These are phyloP conservation scores for Sporothrix variecibatus DNA, from an alignment of 2,329 filamentous ascomycete species.

Conservation along the genomic window DNA sequence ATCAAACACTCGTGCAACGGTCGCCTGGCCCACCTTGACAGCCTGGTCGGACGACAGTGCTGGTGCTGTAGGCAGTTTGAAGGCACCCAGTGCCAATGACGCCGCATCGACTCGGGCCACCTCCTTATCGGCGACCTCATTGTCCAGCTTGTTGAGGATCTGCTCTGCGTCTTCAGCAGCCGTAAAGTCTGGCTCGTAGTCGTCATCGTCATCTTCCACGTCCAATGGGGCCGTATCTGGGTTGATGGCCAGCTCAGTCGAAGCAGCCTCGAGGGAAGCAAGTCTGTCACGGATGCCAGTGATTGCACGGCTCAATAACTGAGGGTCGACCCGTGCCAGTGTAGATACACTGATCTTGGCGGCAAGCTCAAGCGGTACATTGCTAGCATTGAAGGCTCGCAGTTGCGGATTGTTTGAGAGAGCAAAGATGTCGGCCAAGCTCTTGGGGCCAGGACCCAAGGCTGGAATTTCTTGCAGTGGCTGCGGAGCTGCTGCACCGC, in stretches of 20 bases:
- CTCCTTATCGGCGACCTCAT: conserved; percentile 59
- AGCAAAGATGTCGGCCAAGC: conserved; percentile 81
- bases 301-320: conserved; percentile 70
- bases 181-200: conserved; percentile 88
- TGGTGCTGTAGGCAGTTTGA: conserved; percentile 76
- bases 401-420: conserved; percentile 75
- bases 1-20: conserved; percentile 74
- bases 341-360: conserved; percentile 80
- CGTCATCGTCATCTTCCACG: conserved; percentile 70
- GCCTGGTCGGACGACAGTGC: conserved; percentile 71
- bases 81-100: conserved; percentile 69
- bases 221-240: conserved; percentile 62
- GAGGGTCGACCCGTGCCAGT: conserved; percentile 69
- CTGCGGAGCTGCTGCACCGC: conserved; percentile 41
- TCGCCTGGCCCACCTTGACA: conserved; percentile 71
- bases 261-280: conserved; percentile 46
- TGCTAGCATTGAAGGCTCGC: conserved; percentile 78
- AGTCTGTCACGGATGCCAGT: conserved; percentile 59
- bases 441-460: conserved; percentile 73
- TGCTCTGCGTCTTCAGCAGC: conserved; percentile 76
- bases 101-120: conserved; percentile 49
- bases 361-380: conserved; percentile 73
- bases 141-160: conserved; percentile 74
- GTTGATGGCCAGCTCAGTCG: conserved; percentile 49
- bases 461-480: conserved; percentile 60